These are phyloP conservation scores for Ophiostoma angusticollis DNA, from an alignment of 2,329 filamentous ascomycete genomes.

Conservation along the genomic window DNA sequence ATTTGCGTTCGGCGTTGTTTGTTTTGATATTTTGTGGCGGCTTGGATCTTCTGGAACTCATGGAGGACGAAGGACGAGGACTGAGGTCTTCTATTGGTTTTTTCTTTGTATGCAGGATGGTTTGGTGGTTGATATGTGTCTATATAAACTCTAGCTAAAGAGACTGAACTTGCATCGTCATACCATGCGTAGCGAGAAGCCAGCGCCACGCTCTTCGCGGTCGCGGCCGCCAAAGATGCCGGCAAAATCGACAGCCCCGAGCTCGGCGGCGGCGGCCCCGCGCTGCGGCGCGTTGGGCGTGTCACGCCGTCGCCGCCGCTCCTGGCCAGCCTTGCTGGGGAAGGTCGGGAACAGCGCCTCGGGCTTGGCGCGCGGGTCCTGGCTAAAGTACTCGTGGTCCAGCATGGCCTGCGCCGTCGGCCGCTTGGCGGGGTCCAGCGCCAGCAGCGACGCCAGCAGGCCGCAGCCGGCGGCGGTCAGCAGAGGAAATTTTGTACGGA, in stretches of 20 bases:
- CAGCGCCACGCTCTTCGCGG: slow-evolving; percentile 51
- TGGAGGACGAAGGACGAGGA: no score
- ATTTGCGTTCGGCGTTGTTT: no score
- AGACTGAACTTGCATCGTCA: no score
- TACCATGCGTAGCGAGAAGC: slow-evolving; percentile 53
- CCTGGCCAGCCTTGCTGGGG: slow-evolving; percentile 85
- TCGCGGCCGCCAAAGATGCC: slow-evolving; percentile 57
- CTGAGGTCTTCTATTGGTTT: no score
- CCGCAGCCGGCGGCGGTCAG: slow-evolving; percentile 62
- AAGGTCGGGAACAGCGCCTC: slow-evolving; percentile 94
- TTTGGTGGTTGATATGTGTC: no score
- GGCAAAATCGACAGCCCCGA: slow-evolving; percentile 51
- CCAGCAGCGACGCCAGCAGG: slow-evolving; percentile 57
- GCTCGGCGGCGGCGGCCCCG: slow-evolving; percentile 51
- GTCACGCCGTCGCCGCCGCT: slow-evolving; percentile 57
- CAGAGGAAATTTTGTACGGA: slow-evolving; percentile 69
- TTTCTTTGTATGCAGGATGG: background rate
- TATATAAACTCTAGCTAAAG: no score
- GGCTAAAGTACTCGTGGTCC: slow-evolving; percentile 69
- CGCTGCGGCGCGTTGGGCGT: slow-evolving; percentile 75
- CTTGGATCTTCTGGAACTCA: no score
- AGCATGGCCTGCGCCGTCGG: slow-evolving; percentile 64
- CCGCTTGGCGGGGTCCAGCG: slow-evolving; percentile 59
- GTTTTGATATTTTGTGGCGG: no score
- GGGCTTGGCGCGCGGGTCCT: slow-evolving; percentile 81